Evolutionary conservation across 192 early-diverging fungal genomes (phyloP).

Genomic region (Lobulomyces angularis): DNA sequence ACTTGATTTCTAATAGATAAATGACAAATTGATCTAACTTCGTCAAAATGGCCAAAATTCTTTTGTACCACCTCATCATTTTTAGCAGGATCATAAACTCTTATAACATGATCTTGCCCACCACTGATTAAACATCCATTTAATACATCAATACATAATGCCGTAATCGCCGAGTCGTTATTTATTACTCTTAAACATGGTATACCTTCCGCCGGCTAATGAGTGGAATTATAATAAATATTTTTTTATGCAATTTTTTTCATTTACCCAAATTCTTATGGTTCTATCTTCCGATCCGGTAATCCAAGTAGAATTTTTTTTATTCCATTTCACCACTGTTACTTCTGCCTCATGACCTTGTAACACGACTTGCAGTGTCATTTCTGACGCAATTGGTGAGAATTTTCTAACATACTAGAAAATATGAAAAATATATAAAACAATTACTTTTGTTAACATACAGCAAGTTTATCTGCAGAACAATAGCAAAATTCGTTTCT

Average conservation of each 20-base stretch:
- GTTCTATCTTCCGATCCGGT: slow-evolving; percentile 52
- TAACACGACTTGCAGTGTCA: slow-evolving; percentile 35
- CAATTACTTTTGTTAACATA: no score
- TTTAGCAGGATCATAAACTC: slow-evolving; percentile 42
- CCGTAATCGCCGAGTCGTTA: slow-evolving; percentile 44
- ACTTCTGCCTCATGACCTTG: slow-evolving; percentile 54
- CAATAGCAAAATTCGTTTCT: slow-evolving; percentile 42
- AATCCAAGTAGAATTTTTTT: slow-evolving; percentile 29
- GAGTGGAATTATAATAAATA: slow-evolving; percentile 7
- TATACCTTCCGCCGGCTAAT: slow-evolving; percentile 30
- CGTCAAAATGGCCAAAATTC: slow-evolving; percentile 43
- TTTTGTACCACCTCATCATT: slow-evolving; percentile 46
- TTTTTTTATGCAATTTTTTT: background rate
- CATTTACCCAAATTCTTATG: slow-evolving; percentile 34
- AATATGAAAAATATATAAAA: no score
- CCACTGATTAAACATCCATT: slow-evolving; percentile 45
- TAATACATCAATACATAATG: slow-evolving; percentile 33
- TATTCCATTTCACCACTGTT: slow-evolving; percentile 40
- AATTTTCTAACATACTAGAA: slow-evolving; percentile 41
- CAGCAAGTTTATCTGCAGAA: slow-evolving; percentile 34
- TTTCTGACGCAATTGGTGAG: slow-evolving; percentile 36
- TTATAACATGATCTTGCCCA: slow-evolving; percentile 36
- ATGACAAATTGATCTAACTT: slow-evolving; percentile 37
- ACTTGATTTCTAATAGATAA: slow-evolving; percentile 40
- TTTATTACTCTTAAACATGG: slow-evolving; percentile 40